Base-by-base conservation (phyloP, 1,284 basidiomycete genomes). In the Lignosus rhinocerotis region DNA sequence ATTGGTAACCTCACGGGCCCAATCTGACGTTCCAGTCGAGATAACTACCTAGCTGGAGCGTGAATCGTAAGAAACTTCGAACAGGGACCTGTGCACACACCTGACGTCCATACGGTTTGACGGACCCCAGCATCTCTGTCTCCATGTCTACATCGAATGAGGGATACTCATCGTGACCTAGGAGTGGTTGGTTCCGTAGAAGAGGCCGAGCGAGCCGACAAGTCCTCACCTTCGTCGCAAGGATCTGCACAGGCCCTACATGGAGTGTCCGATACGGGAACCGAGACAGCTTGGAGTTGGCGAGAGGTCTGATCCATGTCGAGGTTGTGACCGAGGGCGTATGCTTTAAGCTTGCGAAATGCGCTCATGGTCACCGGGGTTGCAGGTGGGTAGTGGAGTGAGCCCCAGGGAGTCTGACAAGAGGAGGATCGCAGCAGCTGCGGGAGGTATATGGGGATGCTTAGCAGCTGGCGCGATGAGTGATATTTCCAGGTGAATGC, bases 21-120 rank as follows among this genome's bases (percentile, higher is more conserved):
- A 96, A 74, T 96, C 92, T 31, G 85, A 81, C 75, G 91, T 88
- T 14, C 92, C 93, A 0, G 93, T 96, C 1, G 93, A 94, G 55
- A 97, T 92, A 32, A 96, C 80, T 34, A 94, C 80, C 87, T 93
- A 61, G 32, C 49, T 51, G 43, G 51, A 25, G 45, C 16, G 16
- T 50, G 14, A 50, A 19, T 21, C 38, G 32, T 49, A 19, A 42
- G 43, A 41, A 39, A 33, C 56, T 25, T 36, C 45, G 10, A 51
- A 17, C 11, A 5, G 4, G 25, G 34, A 10, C 17, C 16, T 14
- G 2, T 2, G 17, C 11, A 36, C 80, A 62, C 61, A 89, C 90
- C 79, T 92, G 89, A 42, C 91, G 86, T 54, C 84, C 82, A 68
- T 92, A 94, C 1, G 92, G 87, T 70, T 91, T 90, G 31, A 94